Conservation (phyloP, 2,329 filamentous ascomycete genomes). For the Hypoxylon sp. region DNA sequence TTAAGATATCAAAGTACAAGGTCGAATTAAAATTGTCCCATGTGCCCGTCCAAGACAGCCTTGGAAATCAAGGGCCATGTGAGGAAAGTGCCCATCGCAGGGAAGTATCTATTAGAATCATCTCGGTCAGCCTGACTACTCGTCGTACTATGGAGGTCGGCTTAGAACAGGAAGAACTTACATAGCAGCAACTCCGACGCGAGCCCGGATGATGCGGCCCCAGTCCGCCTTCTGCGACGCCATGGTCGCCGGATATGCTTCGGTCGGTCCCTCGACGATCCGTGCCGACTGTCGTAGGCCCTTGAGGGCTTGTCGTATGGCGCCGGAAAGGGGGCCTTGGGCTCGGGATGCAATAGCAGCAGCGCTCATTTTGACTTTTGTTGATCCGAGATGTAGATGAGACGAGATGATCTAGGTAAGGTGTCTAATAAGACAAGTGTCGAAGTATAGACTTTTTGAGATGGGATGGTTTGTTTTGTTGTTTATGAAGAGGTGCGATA, state of each 20-base stretch:
- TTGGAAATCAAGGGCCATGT: constrained; percentile 56
- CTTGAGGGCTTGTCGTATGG: constrained; percentile 37
- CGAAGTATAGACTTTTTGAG: constrained; percentile 31
- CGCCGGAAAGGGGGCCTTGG: constrained; percentile 34
- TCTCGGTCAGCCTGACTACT: constrained; percentile 2
- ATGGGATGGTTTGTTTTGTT: constrained; percentile 20
- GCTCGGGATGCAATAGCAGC: constrained; percentile 34
- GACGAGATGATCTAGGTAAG: constrained; percentile 10
- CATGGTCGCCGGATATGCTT: constrained; percentile 23
- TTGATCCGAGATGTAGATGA: constrained; percentile 9
- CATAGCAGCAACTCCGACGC: constrained; percentile 53
- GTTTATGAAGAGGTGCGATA: constrained; percentile 30
- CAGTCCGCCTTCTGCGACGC: constrained; percentile 53
- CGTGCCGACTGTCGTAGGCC: constrained; percentile 32
- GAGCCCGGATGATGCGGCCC: constrained; percentile 55
- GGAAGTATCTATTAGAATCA: constrained; percentile 54
- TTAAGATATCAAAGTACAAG: constrained; percentile 2
- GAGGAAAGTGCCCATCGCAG: constrained; percentile 54
- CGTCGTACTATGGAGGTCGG: neutral
- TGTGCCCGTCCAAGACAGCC: constrained; percentile 49
- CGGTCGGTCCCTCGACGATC: constrained; percentile 40
- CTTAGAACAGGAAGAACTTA: constrained; percentile 49
- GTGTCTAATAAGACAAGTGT: constrained; percentile 37
- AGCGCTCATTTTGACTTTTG: constrained; percentile 28
- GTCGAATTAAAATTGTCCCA: constrained; percentile 40